Base-by-base conservation (phyloP, 495 filamentous ascomycete species). In the Achaetomiella virescens region DNA sequence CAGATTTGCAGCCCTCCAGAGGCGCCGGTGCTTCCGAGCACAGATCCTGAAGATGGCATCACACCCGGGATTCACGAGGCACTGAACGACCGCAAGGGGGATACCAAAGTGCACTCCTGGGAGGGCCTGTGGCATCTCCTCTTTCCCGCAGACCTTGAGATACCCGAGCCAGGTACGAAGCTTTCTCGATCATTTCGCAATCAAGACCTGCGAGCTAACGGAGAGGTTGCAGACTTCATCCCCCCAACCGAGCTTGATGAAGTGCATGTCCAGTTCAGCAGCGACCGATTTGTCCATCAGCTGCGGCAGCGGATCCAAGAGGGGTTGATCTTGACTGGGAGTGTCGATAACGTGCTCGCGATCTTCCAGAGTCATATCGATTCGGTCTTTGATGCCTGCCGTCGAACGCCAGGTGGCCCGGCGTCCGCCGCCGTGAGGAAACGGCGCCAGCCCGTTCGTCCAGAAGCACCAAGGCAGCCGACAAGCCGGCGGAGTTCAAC, bases 21-120 rank as follows among this genome's bases (percentile, higher is more conserved):
- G 7, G 44, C 25, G 15, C 37, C 41, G 0, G 27, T 31, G 5
- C 4, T 9, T 31, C 41, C 54, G 1, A 61, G 59, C 40, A 25
- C 36, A 9, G 58, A 70, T 18, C 67, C 67, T 15, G 67, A 70
- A 52, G 66, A 66, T 25, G 67, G 67, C 20, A 69, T 70, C 49
- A 64, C 52, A 1, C 9, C 21, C 2, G 38, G 33, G 18, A 54
- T 57, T 12, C 59, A 67, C 43, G 59, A 61, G 7, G 0, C 35
- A 1, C 64, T 70, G 9, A 68, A 69, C 48, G 65, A 57, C 10
- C 52, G 68, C 1, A 62, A 65, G 51, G 51, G 61, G 10, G 53
- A 61, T 35, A 29, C n/a, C 18, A 68, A 70, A 49, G 56, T 70
- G 22, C 58, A 60, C 41, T 48, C 46, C 29, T 70, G 68, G 68